Base-by-base conservation (phyloP, 495 filamentous ascomycete species). In the Platismatia glauca region DNA sequence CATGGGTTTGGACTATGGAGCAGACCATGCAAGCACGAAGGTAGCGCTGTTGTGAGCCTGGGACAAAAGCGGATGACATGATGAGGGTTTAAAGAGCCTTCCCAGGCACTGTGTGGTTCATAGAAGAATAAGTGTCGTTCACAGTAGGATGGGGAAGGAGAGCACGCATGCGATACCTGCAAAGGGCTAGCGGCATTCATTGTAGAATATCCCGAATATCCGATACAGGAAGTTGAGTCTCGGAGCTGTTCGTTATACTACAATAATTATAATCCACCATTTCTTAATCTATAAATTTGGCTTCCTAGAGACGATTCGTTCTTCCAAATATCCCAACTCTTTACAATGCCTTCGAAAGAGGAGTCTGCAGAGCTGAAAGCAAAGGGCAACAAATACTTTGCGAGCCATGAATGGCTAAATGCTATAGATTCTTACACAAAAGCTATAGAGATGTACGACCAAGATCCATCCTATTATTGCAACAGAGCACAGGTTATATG, bases 21-120 rank as follows among this genome's bases (percentile, higher is more conserved):
- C 94, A 98, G 64, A 97, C 90, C 94, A 98, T 97, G 80, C 94
- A 98, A 62, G 94, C 94, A 69, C 94, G 91, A 52, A 96, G 82
- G 67, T 89, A 84, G 74, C 91, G 89, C 76, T 83, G 81, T 57
- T 71, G 73, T 44, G 41, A 55, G 15, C 67, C 65, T 9, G 71
- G 59, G 11, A 73, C 71, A 57, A 66, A 72, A 18, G 55, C 56
- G 35, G 60, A 41, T 35, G 67, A 65, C 59, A 67, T 68, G 12
- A 18, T 48, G n/a, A 22, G 15, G 11, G 8, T 24, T 24, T 48
- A 18, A 29, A 9, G 3, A 20, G 16, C 2, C 4, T 44, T 57
- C 7, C n/a, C 16, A 24, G 12, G 20, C n/a, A 33, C 16, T 0
- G 20, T 13, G 33, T 35, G 31, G 20, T 38, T 27, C n/a, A n/a